phyloP scores from a whole-genome alignment of 371 early-diverging fungal species.

The Mortierella sp. region DNA sequence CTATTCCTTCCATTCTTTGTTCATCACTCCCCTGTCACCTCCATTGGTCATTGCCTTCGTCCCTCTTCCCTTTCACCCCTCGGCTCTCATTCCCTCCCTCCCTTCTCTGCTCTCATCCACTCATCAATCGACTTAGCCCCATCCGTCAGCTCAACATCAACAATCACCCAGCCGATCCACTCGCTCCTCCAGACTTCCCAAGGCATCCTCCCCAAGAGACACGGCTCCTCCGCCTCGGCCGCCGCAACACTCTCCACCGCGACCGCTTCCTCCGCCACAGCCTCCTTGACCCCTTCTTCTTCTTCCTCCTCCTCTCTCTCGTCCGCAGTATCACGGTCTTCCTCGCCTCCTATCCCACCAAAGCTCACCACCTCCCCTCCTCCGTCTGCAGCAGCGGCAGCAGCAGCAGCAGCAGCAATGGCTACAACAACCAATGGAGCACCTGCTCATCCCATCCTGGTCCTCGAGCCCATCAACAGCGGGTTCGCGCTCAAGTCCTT shows the following conservation, averaged over 20 bases:
- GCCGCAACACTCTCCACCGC: conserved; percentile 41
- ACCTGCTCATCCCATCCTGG: conserved; percentile 49
- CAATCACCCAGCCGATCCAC: conserved; percentile 54
- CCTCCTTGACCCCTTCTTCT: conserved; percentile 27
- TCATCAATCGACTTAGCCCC: conserved; percentile 25
- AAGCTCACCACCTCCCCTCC: background rate
- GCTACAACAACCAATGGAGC: background rate
- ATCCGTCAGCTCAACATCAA: conserved; percentile 56
- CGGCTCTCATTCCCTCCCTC: background rate
- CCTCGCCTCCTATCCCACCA: conserved; percentile 11
- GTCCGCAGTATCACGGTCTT: conserved; percentile 17
- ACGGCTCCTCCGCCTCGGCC: conserved; percentile 36
- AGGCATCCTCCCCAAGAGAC: conserved; percentile 53
- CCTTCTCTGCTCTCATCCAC: background rate
- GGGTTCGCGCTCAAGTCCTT: conserved; percentile 75
- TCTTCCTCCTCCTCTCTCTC: conserved; percentile 28
- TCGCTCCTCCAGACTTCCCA: conserved; percentile 45
- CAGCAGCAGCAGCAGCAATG: conserved; percentile 13
- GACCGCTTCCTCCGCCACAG: conserved; percentile 17
- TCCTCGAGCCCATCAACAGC: conserved; percentile 73
- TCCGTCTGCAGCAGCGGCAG: background rate
- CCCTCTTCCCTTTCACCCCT: too few species aligned
- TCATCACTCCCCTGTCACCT: background rate
- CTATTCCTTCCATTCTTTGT: background rate
- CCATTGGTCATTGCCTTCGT: background rate